Conservation (phyloP, 345 rosid species). For the Reutealis trisperma region DNA sequence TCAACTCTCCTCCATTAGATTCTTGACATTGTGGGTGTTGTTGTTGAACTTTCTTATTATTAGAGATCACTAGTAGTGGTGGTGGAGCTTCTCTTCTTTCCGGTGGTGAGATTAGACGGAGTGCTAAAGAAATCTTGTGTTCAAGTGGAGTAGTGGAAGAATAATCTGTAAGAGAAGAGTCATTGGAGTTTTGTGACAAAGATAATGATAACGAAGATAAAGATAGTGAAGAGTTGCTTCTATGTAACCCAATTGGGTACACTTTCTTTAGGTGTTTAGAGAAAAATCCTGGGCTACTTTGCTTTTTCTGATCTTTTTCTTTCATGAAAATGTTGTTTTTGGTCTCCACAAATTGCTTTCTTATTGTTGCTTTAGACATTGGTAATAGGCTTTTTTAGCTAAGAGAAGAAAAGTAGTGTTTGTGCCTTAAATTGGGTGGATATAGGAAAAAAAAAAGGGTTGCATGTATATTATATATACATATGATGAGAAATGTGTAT, state of each 20-base stretch:
- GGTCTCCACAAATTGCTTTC: slow-evolving; percentile 46
- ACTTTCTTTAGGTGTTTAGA: slow-evolving; percentile 77
- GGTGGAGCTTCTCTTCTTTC: slow-evolving; percentile 40
- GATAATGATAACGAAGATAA: slow-evolving; percentile 76
- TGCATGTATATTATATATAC: not conserved
- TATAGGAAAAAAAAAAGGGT: slow-evolving; percentile 10
- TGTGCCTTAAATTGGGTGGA: slow-evolving; percentile 24
- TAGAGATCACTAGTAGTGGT: slow-evolving; percentile 12
- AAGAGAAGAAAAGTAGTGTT: not conserved
- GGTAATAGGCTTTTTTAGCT: not conserved
- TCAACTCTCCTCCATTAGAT: slow-evolving; percentile 49
- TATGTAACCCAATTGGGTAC: slow-evolving; percentile 73
- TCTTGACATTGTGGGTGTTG: slow-evolving; percentile 39
- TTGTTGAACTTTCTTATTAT: slow-evolving; percentile 22
- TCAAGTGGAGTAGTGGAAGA: slow-evolving; percentile 42
- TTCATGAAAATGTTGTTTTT: slow-evolving; percentile 27
- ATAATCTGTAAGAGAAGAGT: slow-evolving; percentile 65
- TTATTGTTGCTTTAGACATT: slow-evolving; percentile 39
- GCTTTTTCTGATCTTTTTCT: slow-evolving; percentile 31
- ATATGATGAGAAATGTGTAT: slow-evolving; percentile 8
- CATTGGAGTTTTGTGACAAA: slow-evolving; percentile 81
- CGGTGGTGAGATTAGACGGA: slow-evolving; percentile 50
- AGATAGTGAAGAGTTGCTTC: slow-evolving; percentile 76
- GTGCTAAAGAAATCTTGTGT: slow-evolving; percentile 67
- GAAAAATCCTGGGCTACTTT: slow-evolving; percentile 43